Conservation (phyloP, 1,284 basidiomycete species). For the Papiliotrema laurentii region DNA sequence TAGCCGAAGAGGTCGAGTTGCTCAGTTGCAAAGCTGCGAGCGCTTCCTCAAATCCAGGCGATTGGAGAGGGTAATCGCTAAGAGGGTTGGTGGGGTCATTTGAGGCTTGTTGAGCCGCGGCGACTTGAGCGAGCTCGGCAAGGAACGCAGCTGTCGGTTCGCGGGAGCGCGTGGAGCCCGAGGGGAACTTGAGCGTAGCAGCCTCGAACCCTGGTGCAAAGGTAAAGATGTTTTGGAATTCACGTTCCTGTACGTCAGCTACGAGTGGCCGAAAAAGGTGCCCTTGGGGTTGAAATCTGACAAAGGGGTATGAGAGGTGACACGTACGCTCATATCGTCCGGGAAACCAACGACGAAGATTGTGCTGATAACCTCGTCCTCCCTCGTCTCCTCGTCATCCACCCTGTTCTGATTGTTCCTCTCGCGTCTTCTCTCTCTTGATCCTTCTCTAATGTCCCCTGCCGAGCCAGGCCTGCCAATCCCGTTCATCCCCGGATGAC, state of each 20-base stretch:
- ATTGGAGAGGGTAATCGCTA: conserved; percentile 9
- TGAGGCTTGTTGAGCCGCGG: conserved; percentile 22
- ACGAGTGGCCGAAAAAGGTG: neutral
- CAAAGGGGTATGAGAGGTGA: too few relatives aligned
- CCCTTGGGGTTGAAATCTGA: neutral
- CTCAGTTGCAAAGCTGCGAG: conserved; percentile 35
- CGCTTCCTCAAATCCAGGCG: conserved; percentile 32
- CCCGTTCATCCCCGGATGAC: conserved; percentile 2
- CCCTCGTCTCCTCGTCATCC: conserved; percentile 30
- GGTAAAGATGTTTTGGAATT: conserved; percentile 99
- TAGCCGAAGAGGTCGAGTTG: conserved; percentile 34
- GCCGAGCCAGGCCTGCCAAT: conserved; percentile 11
- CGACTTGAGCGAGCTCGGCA: conserved; percentile 38
- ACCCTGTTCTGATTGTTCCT: conserved; percentile 7
- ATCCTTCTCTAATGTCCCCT: conserved; percentile 1
- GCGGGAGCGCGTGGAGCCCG: conserved; percentile 25
- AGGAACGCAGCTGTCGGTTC: conserved; percentile 31
- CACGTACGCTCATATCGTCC: conserved; percentile 91
- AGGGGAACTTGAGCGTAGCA: conserved; percentile 91
- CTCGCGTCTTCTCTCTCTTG: conserved; percentile 12
- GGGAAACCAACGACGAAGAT: conserved; percentile 99
- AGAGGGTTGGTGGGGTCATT: neutral
- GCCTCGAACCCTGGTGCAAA: conserved; percentile 95
- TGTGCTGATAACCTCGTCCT: conserved; percentile 88
- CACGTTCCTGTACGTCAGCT: conserved; percentile 66